phyloP scores from a whole-genome alignment of 768 basidiomycete genomes.

The Suillus subalutaceus region DNA sequence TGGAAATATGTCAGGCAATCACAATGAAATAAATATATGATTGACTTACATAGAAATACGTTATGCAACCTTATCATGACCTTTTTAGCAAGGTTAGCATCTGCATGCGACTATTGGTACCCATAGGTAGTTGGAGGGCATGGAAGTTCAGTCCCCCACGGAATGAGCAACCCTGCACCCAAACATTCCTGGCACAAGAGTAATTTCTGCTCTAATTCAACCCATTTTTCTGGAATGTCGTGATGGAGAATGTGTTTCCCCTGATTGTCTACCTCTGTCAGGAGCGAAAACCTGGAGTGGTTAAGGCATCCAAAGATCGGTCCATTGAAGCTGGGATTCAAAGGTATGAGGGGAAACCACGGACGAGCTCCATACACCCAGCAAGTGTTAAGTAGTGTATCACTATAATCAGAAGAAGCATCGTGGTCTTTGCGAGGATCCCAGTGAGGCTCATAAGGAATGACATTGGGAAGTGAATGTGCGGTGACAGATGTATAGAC shows the following conservation, averaged over 20 bases:
- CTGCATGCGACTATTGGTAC: not conserved
- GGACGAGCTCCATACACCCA: not conserved
- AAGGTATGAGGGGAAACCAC: conserved; percentile 1
- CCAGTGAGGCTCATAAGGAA: not conserved
- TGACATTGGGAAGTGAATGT: not conserved
- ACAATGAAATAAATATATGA: no score
- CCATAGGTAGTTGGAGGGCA: not conserved
- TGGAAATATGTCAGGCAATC: not conserved
- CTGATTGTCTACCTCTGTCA: not conserved
- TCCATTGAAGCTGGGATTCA: not conserved
- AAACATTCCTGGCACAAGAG: not conserved
- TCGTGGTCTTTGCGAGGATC: not conserved
- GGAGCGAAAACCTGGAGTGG: not conserved
- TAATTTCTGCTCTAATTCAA: not conserved
- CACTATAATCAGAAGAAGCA: not conserved
- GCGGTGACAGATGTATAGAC: not conserved
- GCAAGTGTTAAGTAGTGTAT: not conserved
- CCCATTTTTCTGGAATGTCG: not conserved
- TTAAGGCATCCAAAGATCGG: not conserved
- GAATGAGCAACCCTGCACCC: not conserved
- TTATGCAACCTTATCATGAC: not conserved
- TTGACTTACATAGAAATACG: not conserved
- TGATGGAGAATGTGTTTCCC: not conserved
- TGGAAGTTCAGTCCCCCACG: not conserved
- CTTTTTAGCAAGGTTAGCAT: not conserved